Conservation (phyloP, 225 moss, liverwort and hornwort genomes). For the Pleurozium schreberi region DNA sequence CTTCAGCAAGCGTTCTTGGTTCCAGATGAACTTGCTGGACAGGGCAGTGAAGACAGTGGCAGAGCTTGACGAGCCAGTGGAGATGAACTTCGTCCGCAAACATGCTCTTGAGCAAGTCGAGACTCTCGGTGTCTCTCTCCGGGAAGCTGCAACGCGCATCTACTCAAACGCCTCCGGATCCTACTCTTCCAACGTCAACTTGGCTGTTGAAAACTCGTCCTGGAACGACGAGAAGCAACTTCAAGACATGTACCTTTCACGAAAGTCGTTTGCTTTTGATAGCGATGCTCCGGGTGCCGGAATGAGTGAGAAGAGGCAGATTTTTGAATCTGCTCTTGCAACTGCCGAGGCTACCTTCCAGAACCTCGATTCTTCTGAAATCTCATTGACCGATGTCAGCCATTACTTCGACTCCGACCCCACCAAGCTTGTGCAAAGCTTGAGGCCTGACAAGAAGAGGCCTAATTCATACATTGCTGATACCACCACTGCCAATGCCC, state of each 20-base stretch:
- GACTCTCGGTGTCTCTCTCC: slow-evolving; percentile 48
- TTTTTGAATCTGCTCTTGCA: slow-evolving; percentile 83
- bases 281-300: slow-evolving; percentile 90
- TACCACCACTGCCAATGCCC: slow-evolving; percentile 95
- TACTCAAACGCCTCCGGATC: slow-evolving; percentile 96
- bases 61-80: slow-evolving; percentile 83
- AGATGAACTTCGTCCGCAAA: slow-evolving; percentile 93
- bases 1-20: neutral
- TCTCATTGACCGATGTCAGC: slow-evolving; percentile 88
- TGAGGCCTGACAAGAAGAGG: slow-evolving; percentile 81
- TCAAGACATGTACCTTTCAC: slow-evolving; percentile 94
- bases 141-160: slow-evolving; percentile 91
- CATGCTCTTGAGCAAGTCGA: slow-evolving; percentile 87
- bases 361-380: slow-evolving; percentile 92
- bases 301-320: slow-evolving; percentile 88
- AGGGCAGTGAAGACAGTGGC: slow-evolving; percentile 98
- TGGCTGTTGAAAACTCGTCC: slow-evolving; percentile 95
- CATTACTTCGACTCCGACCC: slow-evolving; percentile 99
- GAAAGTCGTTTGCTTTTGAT: slow-evolving; percentile 96
- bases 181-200: slow-evolving; percentile 88
- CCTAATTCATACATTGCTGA: slow-evolving; percentile 87
- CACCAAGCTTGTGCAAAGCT: slow-evolving; percentile 89
- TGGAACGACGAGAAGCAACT: slow-evolving; percentile 99
- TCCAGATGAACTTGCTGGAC: slow-evolving; percentile 94
- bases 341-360: slow-evolving; percentile 98